Evolutionary conservation across 2,329 filamentous ascomycete genomes (phyloP).

Genomic region (Pyrenophora teres): DNA sequence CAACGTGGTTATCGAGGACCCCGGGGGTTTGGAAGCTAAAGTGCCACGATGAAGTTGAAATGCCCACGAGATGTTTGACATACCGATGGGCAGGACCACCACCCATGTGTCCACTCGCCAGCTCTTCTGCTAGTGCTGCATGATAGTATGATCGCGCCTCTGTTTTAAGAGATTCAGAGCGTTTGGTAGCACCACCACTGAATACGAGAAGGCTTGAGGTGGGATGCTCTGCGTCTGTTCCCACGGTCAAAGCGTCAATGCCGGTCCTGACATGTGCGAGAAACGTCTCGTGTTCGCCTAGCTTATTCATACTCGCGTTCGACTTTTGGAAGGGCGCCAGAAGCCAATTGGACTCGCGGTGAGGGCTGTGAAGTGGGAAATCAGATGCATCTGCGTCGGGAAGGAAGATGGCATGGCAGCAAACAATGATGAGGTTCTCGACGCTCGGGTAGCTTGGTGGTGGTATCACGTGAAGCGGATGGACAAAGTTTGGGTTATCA

Average conservation of each 20-base stretch:
- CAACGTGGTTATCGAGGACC: too few species aligned
- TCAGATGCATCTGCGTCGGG: constrained; percentile 32
- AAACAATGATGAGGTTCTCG: constrained; percentile 72
- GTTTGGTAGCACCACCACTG: constrained; percentile 65
- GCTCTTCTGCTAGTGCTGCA: constrained; percentile 34
- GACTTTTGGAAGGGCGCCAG: constrained; percentile 73
- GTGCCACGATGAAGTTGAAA: too few species aligned
- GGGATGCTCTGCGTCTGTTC: constrained; percentile 47
- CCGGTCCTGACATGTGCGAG: constrained; percentile 74
- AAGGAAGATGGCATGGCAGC: constrained; percentile 79
- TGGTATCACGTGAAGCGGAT: constrained; percentile 38
- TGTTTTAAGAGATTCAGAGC: constrained; percentile 33
- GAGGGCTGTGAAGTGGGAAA: constrained; percentile 37
- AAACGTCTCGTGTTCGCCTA: constrained; percentile 78
- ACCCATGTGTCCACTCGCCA: constrained; percentile 27
- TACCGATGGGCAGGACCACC: constrained; percentile 29
- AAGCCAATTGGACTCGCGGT: constrained; percentile 59
- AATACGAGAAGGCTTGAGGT: constrained; percentile 63
- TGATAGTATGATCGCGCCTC: constrained; percentile 47
- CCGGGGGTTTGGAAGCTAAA: too few species aligned
- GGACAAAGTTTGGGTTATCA: constrained; percentile 28
- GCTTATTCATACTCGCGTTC: constrained; percentile 46
- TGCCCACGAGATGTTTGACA: background rate
- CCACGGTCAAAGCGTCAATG: constrained; percentile 57
- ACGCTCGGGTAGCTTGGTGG: constrained; percentile 30